These are phyloP conservation scores for Daphne laureola DNA, from an alignment of 441 rosid genomes.

Conservation along the genomic window DNA sequence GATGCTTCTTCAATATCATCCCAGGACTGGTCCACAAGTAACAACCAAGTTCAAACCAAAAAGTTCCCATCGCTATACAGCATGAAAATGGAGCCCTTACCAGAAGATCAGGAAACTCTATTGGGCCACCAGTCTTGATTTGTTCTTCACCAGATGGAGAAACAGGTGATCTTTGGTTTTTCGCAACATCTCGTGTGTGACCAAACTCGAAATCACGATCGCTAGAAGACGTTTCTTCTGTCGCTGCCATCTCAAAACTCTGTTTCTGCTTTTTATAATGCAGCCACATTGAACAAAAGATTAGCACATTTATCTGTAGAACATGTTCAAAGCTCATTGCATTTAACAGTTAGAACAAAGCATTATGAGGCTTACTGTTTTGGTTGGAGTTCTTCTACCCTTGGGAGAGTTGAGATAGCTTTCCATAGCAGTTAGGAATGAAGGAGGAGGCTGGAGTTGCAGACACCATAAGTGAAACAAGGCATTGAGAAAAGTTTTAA, in stretches of 20 bases:
- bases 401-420: constrained; percentile 33
- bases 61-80: not conserved
- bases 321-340: not conserved
- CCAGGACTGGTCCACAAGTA: constrained; percentile 16
- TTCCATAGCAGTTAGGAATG: constrained; percentile 46
- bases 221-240: constrained; percentile 1
- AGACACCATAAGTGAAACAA: constrained; percentile 3
- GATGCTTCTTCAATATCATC: constrained; percentile 20
- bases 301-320: no score
- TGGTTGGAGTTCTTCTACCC: constrained; percentile 7
- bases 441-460: constrained; percentile 34
- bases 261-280: constrained; percentile 9
- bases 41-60: constrained; percentile 5
- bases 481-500: not conserved
- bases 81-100: constrained; percentile 12
- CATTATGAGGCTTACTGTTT: constrained; percentile 15
- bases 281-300: not conserved
- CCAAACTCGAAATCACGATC: constrained; percentile 5
- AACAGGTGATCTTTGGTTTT: not conserved
- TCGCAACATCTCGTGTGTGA: constrained; percentile 3
- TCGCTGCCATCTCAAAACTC: constrained; percentile 8
- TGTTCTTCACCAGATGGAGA: constrained; percentile 3
- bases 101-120: constrained; percentile 21
- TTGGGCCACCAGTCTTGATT: constrained; percentile 7
- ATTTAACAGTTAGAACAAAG: not conserved